Percentiles rank a stretch among this genome's conserved stretches.
These are phyloP conservation scores for Lolium multiflorum DNA, from an alignment of 176 grass and related monocot genomes.

Conservation along the genomic window DNA sequence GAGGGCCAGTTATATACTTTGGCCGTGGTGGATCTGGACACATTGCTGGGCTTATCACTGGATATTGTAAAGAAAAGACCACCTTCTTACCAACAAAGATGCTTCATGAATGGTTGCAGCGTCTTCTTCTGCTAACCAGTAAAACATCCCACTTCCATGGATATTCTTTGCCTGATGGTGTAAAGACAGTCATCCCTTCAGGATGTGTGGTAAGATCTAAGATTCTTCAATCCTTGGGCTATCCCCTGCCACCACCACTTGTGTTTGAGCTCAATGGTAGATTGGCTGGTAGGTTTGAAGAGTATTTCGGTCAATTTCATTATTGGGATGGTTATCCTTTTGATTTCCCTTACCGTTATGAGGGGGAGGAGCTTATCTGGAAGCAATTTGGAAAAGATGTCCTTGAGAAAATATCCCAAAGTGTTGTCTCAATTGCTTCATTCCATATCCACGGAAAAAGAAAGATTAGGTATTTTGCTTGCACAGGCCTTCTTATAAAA, in stretches of 20 bases:
- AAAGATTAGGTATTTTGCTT: slow-evolving; percentile 24
- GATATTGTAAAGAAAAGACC: background rate
- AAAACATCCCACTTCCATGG: background rate
- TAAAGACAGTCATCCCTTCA: background rate
- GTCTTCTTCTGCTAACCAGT: too few relatives aligned
- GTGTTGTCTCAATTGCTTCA: slow-evolving; percentile 40
- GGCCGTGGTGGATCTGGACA: background rate
- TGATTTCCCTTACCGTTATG: background rate
- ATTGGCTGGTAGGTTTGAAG: slow-evolving; percentile 35
- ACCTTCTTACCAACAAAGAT: background rate
- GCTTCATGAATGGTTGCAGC: background rate
- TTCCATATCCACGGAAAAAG: background rate
- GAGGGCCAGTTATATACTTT: background rate
- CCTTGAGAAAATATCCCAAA: background rate
- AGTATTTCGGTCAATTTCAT: slow-evolving; percentile 12
- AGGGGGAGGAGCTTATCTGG: background rate
- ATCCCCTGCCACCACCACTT: background rate
- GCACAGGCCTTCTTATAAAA: slow-evolving; percentile 37
- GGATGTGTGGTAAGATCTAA: background rate
- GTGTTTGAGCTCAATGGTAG: slow-evolving; percentile 21
- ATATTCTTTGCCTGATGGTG: background rate
- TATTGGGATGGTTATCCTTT: slow-evolving; percentile 15
- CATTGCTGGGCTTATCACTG: background rate
- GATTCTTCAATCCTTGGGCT: background rate
- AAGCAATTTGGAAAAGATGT: background rate